phyloP scores from a whole-genome alignment of 2,329 filamentous ascomycete species.

The Xylariaceae sp. region DNA sequence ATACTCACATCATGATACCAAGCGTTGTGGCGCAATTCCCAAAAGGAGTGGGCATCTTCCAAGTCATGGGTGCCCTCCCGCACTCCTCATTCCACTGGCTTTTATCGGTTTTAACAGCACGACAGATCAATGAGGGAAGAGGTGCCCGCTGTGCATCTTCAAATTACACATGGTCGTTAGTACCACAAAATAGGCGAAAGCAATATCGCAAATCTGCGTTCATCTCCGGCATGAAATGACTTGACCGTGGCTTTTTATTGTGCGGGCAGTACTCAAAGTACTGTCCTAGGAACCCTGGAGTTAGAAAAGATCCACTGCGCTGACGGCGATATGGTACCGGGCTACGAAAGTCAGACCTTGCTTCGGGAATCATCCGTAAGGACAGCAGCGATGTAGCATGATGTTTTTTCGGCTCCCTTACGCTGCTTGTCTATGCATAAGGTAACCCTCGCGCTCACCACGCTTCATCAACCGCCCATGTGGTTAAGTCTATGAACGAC shows the following conservation, averaged over 20 bases:
- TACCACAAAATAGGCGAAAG: constrained; percentile 2
- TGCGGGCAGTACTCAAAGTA: neutral
- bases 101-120: no score
- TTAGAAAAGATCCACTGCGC: constrained; percentile 14
- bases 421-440: no score
- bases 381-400: no score
- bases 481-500: neutral
- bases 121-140: neutral
- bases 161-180: constrained; percentile 13
- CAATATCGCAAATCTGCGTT: constrained; percentile 17
- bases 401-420: no score
- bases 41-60: constrained; percentile 11
- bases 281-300: neutral
- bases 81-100: neutral
- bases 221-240: constrained; percentile 8
- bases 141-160: constrained; percentile 4
- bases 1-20: constrained; percentile 15
- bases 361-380: constrained; percentile 13
- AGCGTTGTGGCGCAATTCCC: constrained; percentile 5
- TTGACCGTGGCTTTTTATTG: neutral
- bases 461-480: constrained; percentile 12
- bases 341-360: constrained; percentile 20
- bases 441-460: neutral
- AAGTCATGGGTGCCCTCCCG: neutral
- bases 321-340: constrained; percentile 16